Conservation (phyloP, 495 filamentous ascomycete genomes). For the Penicillium coffeae region DNA sequence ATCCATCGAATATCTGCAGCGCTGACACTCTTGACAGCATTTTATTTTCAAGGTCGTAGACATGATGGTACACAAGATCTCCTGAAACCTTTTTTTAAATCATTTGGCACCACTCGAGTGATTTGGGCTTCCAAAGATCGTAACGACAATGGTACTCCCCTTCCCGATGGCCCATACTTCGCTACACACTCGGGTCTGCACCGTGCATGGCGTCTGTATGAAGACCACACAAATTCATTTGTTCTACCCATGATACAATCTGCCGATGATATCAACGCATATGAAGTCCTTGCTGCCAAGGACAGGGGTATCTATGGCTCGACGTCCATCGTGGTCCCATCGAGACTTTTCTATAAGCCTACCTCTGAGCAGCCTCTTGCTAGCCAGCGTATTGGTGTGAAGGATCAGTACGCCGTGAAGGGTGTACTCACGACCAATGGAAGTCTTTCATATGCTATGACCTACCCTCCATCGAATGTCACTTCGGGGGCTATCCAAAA, state of each 20-base stretch:
- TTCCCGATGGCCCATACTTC: not conserved
- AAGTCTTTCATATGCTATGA: slow-evolving; percentile 16
- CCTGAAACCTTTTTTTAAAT: no score
- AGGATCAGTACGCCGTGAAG: slow-evolving; percentile 27
- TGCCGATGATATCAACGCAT: not conserved
- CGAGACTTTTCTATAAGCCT: slow-evolving; percentile 14
- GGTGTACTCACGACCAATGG: slow-evolving; percentile 20
- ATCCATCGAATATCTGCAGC: no score
- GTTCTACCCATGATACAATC: not conserved
- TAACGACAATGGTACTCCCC: no score
- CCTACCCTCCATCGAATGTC: slow-evolving; percentile 9
- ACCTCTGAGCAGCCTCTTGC: slow-evolving; percentile 15
- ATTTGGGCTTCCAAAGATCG: no score
- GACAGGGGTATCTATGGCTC: not conserved
- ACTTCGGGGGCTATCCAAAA: slow-evolving; percentile 5
- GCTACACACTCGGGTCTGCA: not conserved
- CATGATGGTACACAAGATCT: no score
- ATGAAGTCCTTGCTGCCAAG: not conserved
- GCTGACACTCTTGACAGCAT: no score
- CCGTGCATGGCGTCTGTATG: slow-evolving; percentile 1
- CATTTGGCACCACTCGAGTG: no score
- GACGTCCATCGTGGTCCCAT: slow-evolving; percentile 21
- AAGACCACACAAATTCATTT: not conserved
- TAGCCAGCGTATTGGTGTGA: slow-evolving; percentile 28
- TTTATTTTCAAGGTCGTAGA: no score